Conservation (phyloP, 2,329 filamentous ascomycete genomes). For the Fusarium mangiferae region DNA sequence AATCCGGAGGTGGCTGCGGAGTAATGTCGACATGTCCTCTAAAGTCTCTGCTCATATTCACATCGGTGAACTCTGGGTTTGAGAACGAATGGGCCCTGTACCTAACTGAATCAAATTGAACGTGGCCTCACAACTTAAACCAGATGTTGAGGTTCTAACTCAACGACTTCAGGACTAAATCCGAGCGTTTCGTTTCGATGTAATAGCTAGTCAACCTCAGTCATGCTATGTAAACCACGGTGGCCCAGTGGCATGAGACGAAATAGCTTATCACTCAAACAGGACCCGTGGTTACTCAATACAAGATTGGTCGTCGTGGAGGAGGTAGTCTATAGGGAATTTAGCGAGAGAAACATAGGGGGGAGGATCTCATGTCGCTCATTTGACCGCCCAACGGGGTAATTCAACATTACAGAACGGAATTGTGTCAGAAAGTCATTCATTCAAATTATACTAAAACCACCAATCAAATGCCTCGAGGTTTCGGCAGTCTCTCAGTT, state of each 20-base stretch:
- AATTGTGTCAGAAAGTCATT: too few species aligned
- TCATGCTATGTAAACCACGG: background rate
- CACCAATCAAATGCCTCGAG: background rate
- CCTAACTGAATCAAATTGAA: background rate
- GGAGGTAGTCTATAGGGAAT: background rate
- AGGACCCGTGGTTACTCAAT: background rate
- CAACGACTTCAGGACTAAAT: background rate
- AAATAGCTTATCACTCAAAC: background rate
- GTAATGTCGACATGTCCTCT: accelerated
- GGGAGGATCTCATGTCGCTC: background rate
- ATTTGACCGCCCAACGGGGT: background rate
- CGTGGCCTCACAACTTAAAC: background rate
- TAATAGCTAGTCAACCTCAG: accelerated
- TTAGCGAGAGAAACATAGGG: background rate
- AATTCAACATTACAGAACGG: too few species aligned
- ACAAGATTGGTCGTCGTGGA: background rate
- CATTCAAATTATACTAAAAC: background rate
- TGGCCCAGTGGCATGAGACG: too few species aligned
- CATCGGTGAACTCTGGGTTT: background rate
- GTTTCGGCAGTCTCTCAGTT: background rate
- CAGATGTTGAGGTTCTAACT: background rate
- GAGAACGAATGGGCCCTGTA: background rate
- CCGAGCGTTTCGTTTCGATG: accelerated
- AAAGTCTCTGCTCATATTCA: background rate
- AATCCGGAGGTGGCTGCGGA: background rate